A percentile compares a stretch with the other conserved stretches of the same genome.
Evolutionary conservation across 768 basidiomycete species (phyloP).

Genomic region (Nevesoporus exiguus): DNA sequence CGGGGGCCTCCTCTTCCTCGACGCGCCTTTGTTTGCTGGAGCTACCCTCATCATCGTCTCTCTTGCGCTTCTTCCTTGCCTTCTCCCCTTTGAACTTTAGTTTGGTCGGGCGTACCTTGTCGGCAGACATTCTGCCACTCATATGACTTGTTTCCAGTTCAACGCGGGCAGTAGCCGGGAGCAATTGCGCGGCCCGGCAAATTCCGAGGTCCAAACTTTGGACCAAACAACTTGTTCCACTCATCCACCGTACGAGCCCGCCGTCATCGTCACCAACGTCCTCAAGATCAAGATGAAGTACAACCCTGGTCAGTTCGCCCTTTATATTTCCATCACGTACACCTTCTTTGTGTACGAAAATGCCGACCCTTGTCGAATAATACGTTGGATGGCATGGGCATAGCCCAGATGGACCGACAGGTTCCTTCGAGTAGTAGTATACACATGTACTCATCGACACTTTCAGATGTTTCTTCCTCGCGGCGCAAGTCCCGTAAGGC

Average conservation of each 20-base stretch:
- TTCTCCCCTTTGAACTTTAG: constrained; percentile 92
- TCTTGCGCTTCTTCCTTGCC: constrained; percentile 75
- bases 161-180: too few relatives aligned
- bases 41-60: constrained; percentile 47
- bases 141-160: not conserved
- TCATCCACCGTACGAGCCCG: constrained; percentile 24
- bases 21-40: constrained; percentile 44
- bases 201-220: constrained; percentile 25
- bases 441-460: constrained; percentile 29
- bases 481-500: constrained; percentile 98
- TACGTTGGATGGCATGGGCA: constrained; percentile 53
- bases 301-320: constrained; percentile 68
- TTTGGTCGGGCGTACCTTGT: constrained; percentile 64
- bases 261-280: constrained; percentile 52
- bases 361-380: constrained; percentile 26
- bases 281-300: constrained; percentile 76
- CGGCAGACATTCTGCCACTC: constrained; percentile 29
- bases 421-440: constrained; percentile 8
- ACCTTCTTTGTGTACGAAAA: constrained; percentile 24
- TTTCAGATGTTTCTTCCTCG: constrained; percentile 80
- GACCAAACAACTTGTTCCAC: constrained; percentile 35
- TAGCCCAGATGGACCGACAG: constrained; percentile 41
- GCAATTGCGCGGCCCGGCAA: constrained; percentile 18
- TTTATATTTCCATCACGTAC: constrained; percentile 17
- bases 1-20: constrained; percentile 62